phyloP scores from a whole-genome alignment of 140 eudicot species.

The Flaveria floridana region DNA sequence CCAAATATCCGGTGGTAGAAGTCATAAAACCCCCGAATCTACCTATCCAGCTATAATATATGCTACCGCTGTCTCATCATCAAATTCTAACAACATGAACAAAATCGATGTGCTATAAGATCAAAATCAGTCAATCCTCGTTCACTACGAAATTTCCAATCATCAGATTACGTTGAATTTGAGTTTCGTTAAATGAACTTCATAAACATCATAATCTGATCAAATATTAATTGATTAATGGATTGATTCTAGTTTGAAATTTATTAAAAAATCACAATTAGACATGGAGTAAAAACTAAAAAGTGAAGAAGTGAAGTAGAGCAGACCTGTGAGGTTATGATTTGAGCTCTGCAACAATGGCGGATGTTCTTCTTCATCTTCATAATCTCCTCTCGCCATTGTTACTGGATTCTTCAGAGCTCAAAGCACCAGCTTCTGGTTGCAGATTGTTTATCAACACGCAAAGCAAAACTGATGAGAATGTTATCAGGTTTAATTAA shows the following conservation, averaged over 20 bases:
- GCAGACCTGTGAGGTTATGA: conserved; percentile 25
- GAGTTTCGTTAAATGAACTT: background rate
- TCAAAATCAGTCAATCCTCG: background rate
- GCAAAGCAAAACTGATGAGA: background rate
- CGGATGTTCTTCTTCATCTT: background rate
- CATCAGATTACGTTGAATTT: background rate
- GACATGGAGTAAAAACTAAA: conserved; percentile 12
- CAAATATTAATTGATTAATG: background rate
- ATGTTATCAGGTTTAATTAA: background rate
- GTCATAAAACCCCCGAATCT: no score
- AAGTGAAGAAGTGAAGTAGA: conserved; percentile 2
- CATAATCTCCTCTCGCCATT: conserved; percentile 25
- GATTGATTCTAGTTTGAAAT: background rate
- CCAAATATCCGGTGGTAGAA: background rate
- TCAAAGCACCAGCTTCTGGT: background rate
- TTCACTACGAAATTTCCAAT: background rate
- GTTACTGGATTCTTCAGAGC: background rate
- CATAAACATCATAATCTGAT: background rate
- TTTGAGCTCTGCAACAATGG: conserved; percentile 30
- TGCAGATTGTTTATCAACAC: background rate
- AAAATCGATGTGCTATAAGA: background rate
- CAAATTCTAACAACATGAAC: background rate
- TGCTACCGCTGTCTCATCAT: no score
- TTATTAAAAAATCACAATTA: background rate
- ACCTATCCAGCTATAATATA: no score